Percentiles rank a stretch among this genome's conserved stretches.
These are phyloP conservation scores for Neoboletus subvelutipes DNA, from an alignment of 768 basidiomycete genomes.

Conservation along the genomic window DNA sequence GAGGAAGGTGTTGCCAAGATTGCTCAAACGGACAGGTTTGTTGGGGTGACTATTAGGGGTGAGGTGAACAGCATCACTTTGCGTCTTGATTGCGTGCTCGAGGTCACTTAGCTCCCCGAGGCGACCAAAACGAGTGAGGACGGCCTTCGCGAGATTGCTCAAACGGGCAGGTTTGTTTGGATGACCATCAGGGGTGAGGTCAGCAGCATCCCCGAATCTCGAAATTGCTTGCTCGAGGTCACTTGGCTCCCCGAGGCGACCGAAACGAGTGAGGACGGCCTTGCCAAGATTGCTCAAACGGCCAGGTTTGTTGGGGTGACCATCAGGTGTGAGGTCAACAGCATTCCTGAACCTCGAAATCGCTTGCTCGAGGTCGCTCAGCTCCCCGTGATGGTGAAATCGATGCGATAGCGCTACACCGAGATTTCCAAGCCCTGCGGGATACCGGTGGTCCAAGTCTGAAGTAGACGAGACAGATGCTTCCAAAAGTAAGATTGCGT, in stretches of 20 bases:
- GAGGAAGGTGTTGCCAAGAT: too few species aligned
- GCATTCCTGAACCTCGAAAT: not conserved
- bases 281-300: too few species aligned
- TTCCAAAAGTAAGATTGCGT: not conserved
- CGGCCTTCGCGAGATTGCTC: too few species aligned
- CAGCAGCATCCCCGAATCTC: not conserved
- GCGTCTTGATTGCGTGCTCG: too few species aligned
- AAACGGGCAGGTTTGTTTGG: too few species aligned
- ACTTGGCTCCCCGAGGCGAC: not conserved
- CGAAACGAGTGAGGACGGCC: not conserved
- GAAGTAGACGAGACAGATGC: not conserved
- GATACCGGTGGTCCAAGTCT: not conserved
- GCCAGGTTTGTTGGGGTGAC: too few species aligned
- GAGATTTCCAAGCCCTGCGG: not conserved
- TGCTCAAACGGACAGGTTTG: too few species aligned
- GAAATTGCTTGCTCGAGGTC: not conserved
- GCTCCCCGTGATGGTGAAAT: not conserved
- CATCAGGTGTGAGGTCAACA: not conserved
- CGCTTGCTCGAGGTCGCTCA: not conserved
- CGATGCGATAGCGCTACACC: not conserved
- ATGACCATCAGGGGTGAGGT: not conserved
- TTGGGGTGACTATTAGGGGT: too few species aligned
- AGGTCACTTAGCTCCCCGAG: too few species aligned
- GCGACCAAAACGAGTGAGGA: too few species aligned
- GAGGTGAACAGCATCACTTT: too few species aligned